Base-by-base conservation (phyloP, 495 filamentous ascomycete species). In the Bryoglossum gracile region DNA sequence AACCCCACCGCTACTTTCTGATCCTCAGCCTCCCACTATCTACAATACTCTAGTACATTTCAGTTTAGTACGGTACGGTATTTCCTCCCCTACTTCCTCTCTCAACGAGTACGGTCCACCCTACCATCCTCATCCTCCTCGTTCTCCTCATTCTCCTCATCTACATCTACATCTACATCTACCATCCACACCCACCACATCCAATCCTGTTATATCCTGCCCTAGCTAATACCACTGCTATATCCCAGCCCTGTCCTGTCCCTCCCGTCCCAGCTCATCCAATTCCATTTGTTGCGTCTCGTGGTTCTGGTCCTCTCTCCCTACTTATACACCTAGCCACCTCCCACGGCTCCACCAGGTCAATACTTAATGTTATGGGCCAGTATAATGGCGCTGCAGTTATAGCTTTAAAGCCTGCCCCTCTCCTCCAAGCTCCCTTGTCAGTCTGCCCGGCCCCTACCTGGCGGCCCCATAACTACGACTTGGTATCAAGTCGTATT, bases 401-500 rank as follows among this genome's bases (percentile, higher is more conserved):
- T 39, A 51, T 51, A 51, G 48, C 41, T 51, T 44, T 51, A 51
- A 37, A 21, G 25, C 24, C n/a, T n/a, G 21, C 11, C 13, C 26
- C 6, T 30, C 26, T 6, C 13, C 13, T 13, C 26, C 26, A 30
- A 13, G 13, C 5, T 30, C 21, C 32, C 32, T n/a, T 47, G 9
- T 17, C 23, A 8, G 26, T 10, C 30, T 24, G 10, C 8, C 37
- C n/a, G 10, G 13, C 14, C 37, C 46, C 36, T 23, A 40, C 10
- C 24, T 22, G n/a, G 21, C 35, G 36, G 28, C 11, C 28, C 38
- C 30, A 50, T 50, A 44, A 14, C 16, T 44, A 40, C 24, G 33
- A 36, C 40, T 40, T 45, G 40, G 46, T 50, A 49, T 42, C 51
- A 19, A 48, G 39, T 48, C 49, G 32, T 49, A 41, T 53, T 37